Evolutionary conservation across 2,329 filamentous ascomycete species (phyloP), one percentile per base, ranked within the genome.

Genomic region (Colletotrichum graminicola): DNA sequence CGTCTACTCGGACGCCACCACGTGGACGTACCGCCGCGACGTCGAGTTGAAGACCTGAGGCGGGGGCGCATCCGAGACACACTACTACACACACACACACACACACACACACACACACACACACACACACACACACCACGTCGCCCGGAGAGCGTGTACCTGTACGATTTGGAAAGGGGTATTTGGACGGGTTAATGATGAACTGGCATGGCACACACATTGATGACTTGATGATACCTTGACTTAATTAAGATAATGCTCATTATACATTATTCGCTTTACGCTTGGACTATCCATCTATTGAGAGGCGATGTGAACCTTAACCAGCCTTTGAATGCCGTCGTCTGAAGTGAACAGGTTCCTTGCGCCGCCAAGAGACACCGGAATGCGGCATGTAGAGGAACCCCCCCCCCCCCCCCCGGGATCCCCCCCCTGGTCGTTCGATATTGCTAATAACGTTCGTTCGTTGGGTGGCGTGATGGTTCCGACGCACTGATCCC

Each of bases 1-100:
- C 23, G 74, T 84, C 4, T 67, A 65, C 36, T 65, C 61, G 14
- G 65, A 73, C 39, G 72, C 69, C 5, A 66, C 67, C 16, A 62
- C 72, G n/a, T 73, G 72, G 72, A 73, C 60, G n/a, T 73, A 70
- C 43, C 69, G 72, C 23, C 67, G 72, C n/a, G 72, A 73, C 34
- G 45, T 54, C 12, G 70, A 71, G 62, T 49, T 73, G 45, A 72
- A 45, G 41, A 39, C 65, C 11, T 63, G 5, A 55, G 29, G 5
- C 11, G 11, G 34, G 34, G 45, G 4, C 43, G 6, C 21, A 8
- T 14, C 6, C 18, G 6, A 43, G 6, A n/a, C 43, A 8, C 34
- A 8, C 34, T 14, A 2, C 18, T 2, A 43, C 18, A n/a, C 43
- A 8, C 34, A 8, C 34, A 11, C 45, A 21, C n/a, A 29, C 29